Percentiles rank a stretch among this genome's conserved stretches.
Conservation (phyloP, 2,329 filamentous ascomycete genomes). For the Karstenula rhodostoma region DNA sequence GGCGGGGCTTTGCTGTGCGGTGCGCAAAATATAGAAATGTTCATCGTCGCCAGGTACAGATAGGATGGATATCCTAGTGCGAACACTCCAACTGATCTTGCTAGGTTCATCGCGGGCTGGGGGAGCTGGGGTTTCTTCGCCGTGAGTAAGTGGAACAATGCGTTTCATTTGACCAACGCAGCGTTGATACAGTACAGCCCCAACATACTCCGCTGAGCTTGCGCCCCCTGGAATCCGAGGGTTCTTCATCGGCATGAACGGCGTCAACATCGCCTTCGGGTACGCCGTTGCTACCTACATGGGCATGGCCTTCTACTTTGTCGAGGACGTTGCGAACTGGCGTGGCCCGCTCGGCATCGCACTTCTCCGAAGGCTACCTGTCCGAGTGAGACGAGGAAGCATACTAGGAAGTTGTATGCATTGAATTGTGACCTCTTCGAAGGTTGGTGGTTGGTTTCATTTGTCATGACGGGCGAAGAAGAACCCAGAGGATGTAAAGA, state of each 20-base stretch:
- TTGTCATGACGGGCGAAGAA: neutral
- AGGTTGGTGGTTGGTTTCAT: neutral
- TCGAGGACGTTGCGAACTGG: conserved; percentile 30
- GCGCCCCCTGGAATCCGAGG: too few relatives aligned
- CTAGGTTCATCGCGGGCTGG: conserved; percentile 76
- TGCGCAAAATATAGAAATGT: conserved; percentile 9
- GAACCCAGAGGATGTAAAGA: neutral
- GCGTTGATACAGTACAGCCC: too few relatives aligned
- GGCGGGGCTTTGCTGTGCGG: conserved; percentile 23
- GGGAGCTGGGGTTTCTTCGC: conserved; percentile 36
- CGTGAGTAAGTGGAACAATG: conserved; percentile 31
- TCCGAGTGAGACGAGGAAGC: conserved; percentile 28
- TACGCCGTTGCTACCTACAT: too few relatives aligned
- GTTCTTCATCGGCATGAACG: too few relatives aligned
- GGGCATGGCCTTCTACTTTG: neutral
- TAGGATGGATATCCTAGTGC: neutral
- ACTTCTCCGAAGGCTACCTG: conserved; percentile 30
- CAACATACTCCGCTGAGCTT: too few relatives aligned
- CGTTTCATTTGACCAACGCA: conserved; percentile 25
- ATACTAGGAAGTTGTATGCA: conserved; percentile 31
- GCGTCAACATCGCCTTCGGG: too few relatives aligned
- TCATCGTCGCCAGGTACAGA: conserved; percentile 20
- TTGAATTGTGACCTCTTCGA: conserved; percentile 26
- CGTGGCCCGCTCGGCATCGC: conserved; percentile 34
- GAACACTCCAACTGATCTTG: conserved; percentile 56